Percentiles rank a stretch among this genome's conserved stretches.
Conservation (phyloP, 495 filamentous ascomycete species). For the Lasiosphaeris hirsuta region DNA sequence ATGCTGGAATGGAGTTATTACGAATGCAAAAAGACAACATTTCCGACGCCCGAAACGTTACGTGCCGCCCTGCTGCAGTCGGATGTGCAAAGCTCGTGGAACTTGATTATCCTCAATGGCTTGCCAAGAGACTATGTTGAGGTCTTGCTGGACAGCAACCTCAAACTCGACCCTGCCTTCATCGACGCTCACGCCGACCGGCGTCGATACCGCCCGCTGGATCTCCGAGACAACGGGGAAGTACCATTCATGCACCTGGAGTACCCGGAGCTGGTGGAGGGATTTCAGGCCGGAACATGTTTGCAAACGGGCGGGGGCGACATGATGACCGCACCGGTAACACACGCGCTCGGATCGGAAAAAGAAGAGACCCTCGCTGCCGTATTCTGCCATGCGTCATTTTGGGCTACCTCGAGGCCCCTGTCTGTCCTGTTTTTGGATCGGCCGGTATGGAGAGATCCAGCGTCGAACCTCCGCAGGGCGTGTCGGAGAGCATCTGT, state of each 20-base stretch:
- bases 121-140: constrained; percentile 21
- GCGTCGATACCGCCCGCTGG: constrained; percentile 23
- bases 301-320: not conserved
- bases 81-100: no score
- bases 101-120: constrained; percentile 30
- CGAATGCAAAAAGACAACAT: not conserved
- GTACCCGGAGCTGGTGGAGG: constrained; percentile 31
- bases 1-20: no score
- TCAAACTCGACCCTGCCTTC: constrained; percentile 30
- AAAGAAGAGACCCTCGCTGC: constrained; percentile 16
- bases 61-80: not conserved
- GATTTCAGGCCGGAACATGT: not conserved
- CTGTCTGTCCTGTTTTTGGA: constrained; percentile 32
- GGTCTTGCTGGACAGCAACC: constrained; percentile 7
- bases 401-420: constrained; percentile 23
- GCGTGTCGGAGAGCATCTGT: constrained; percentile 3
- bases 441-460: constrained; percentile 20
- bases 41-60: not conserved
- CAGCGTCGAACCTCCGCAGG: constrained; percentile 12
- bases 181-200: constrained; percentile 30
- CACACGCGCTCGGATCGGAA: constrained; percentile 9
- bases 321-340: constrained; percentile 9
- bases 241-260: constrained; percentile 27
- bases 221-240: constrained; percentile 1
- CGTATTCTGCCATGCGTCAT: constrained; percentile 29